Conservation (phyloP, 768 basidiomycete genomes). For the Collybiopsis luxurians region DNA sequence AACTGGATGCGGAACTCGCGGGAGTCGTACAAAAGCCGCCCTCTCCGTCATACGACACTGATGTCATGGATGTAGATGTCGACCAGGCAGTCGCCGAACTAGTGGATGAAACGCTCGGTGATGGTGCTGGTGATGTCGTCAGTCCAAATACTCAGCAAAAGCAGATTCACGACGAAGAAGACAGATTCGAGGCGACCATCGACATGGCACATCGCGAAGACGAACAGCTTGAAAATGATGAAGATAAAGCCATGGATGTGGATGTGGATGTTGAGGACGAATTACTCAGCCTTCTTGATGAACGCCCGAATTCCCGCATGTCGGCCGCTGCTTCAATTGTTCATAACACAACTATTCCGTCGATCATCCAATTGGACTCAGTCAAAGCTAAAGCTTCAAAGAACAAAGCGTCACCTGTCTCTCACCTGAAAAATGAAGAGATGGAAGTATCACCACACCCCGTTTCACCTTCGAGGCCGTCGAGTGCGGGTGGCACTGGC, state of each 20-base stretch:
- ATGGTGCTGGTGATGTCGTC: conserved; percentile 12
- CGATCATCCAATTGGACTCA: neutral
- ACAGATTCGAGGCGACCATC: neutral
- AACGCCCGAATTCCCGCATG: conserved; percentile 26
- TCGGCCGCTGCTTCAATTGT: neutral
- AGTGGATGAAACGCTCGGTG: conserved; percentile 39
- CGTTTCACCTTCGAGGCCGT: neutral
- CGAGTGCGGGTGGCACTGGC: neutral
- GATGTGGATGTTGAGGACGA: conserved; percentile 66
- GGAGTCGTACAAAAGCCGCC: conserved; percentile 12
- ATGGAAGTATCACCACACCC: conserved; percentile 8
- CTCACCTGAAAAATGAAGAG: neutral
- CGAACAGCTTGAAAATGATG: neutral
- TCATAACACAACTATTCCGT: neutral
- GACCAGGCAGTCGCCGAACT: conserved; percentile 42
- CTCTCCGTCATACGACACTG: conserved; percentile 25
- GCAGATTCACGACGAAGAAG: conserved; percentile 14
- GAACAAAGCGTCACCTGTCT: neutral
- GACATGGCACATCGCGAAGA: neutral
- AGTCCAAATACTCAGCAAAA: conserved; percentile 11
- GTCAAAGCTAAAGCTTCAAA: neutral
- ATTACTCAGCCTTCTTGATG: conserved; percentile 67
- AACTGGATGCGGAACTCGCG: conserved; percentile 39
- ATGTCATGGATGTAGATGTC: conserved; percentile 35
- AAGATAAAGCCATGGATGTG: conserved; percentile 45